These are phyloP conservation scores for Aspergillus costaricaensis DNA, from an alignment of 2,329 filamentous ascomycete species.

Conservation along the genomic window DNA sequence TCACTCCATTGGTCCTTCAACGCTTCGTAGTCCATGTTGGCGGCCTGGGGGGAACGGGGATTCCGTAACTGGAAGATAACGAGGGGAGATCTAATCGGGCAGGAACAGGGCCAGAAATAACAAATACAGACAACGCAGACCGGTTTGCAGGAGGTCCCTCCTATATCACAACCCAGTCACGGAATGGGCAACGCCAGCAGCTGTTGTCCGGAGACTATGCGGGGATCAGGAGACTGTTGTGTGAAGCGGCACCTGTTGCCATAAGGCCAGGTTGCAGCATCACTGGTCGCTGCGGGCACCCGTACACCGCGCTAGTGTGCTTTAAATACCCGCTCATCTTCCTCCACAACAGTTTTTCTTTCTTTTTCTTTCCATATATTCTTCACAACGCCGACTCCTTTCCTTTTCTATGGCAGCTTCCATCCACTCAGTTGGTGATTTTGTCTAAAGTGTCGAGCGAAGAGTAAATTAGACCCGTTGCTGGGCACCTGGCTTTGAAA, in stretches of 20 bases:
- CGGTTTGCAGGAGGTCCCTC: slow-evolving; percentile 22
- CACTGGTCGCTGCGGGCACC: slow-evolving; percentile 35
- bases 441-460: slow-evolving; percentile 70
- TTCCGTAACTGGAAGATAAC: slow-evolving; percentile 27
- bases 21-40: slow-evolving; percentile 83
- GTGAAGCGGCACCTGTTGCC: slow-evolving; percentile 35
- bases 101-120: slow-evolving; percentile 20
- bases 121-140: slow-evolving; percentile 23
- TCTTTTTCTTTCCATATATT: slow-evolving; percentile 45
- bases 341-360: slow-evolving; percentile 36
- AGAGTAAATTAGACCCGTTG: slow-evolving; percentile 65
- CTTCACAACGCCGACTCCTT: slow-evolving; percentile 52
- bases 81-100: slow-evolving; percentile 24
- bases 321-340: slow-evolving; percentile 30
- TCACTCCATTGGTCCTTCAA: slow-evolving; percentile 96
- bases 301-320: slow-evolving; percentile 32
- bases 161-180: slow-evolving; percentile 36
- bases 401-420: slow-evolving; percentile 57
- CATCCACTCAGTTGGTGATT: slow-evolving; percentile 50
- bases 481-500: slow-evolving; percentile 72
- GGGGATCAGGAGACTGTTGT: slow-evolving; percentile 38
- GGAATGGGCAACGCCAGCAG: slow-evolving; percentile 32
- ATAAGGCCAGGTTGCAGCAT: slow-evolving; percentile 51
- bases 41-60: slow-evolving; percentile 24
- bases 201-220: slow-evolving; percentile 33